phyloP scores from a whole-genome alignment of 2,329 filamentous ascomycete species.

The Botrytis cinerea region DNA sequence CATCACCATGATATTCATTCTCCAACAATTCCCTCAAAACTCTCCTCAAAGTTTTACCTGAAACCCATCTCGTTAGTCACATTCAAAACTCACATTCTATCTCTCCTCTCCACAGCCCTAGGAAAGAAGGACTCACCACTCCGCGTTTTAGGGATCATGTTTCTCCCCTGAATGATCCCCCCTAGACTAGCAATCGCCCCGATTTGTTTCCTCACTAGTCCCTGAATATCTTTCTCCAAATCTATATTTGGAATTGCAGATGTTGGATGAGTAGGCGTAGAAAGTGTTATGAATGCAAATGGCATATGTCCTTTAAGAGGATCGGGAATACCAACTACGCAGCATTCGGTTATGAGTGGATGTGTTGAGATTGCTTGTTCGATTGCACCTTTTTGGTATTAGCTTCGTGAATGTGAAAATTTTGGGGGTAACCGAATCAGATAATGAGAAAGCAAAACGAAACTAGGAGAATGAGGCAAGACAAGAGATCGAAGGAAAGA shows the following conservation, averaged over 20 bases:
- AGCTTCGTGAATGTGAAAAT: not conserved
- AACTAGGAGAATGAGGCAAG: not conserved
- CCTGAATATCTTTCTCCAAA: constrained; percentile 65
- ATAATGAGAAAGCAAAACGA: not conserved
- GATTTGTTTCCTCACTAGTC: constrained; percentile 74
- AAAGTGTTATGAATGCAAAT: constrained; percentile 80
- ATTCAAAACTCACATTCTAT: constrained; percentile 48
- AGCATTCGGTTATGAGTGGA: constrained; percentile 76
- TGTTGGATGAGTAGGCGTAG: constrained; percentile 51
- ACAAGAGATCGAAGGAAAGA: not conserved
- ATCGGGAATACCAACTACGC: constrained; percentile 85
- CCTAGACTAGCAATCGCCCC: constrained; percentile 84
- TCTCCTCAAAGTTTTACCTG: constrained; percentile 85
- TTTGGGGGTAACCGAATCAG: no score
- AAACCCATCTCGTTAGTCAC: constrained; percentile 41
- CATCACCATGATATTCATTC: constrained; percentile 78
- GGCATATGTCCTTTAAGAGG: constrained; percentile 85
- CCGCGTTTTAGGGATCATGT: constrained; percentile 88
- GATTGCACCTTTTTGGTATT: constrained; percentile 64
- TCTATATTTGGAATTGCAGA: constrained; percentile 52
- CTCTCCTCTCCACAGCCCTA: no score
- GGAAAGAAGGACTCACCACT: constrained; percentile 2
- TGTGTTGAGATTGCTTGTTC: constrained; percentile 89
- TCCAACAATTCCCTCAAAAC: constrained; percentile 83
- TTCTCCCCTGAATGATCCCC: constrained; percentile 79